Percentiles rank a stretch among this genome's conserved stretches.
Evolutionary conservation across 208 protist species (phyloP).

Genomic region (Trypanosoma platydactyli): DNA sequence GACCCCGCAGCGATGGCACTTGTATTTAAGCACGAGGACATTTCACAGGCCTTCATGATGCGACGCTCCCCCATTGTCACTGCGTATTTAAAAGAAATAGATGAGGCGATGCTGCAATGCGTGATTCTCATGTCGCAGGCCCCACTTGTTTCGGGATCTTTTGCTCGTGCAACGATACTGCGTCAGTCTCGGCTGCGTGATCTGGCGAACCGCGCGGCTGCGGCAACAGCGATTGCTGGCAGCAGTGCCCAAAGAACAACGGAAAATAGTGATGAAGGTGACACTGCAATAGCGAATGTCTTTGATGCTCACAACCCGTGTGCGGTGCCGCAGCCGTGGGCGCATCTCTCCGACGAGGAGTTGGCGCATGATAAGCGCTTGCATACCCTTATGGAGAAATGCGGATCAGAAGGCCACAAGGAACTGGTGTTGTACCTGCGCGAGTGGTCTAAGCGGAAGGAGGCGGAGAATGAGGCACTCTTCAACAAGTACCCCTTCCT

Average conservation of each 20-base stretch:
- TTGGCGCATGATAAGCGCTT: constrained; percentile 43
- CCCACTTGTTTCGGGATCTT: not conserved
- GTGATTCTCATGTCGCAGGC: constrained; percentile 22
- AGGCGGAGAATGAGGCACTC: constrained; percentile 62
- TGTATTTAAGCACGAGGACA: constrained; percentile 40
- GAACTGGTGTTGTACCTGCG: constrained; percentile 33
- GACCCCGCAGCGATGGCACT: constrained; percentile 35
- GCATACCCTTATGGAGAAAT: constrained; percentile 31
- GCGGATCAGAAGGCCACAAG: constrained; percentile 12
- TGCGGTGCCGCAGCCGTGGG: constrained; percentile 63
- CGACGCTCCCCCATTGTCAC: not conserved
- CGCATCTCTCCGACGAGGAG: constrained; percentile 50
- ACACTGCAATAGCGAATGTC: not conserved
- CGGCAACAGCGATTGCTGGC: not conserved
- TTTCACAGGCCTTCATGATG: constrained; percentile 19
- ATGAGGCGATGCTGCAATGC: constrained; percentile 1
- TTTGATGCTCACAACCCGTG: constrained; percentile 45
- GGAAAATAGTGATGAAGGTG: not conserved
- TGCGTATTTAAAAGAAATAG: constrained; percentile 21
- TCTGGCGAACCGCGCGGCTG: not conserved
- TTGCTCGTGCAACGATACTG: not conserved
- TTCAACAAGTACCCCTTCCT: constrained; percentile 64
- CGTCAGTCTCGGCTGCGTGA: constrained; percentile 11
- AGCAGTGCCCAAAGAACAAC: not conserved
- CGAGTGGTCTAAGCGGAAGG: constrained; percentile 54